phyloP scores from a whole-genome alignment of 2,329 filamentous ascomycete genomes.

The Xylaria hypoxylon region DNA sequence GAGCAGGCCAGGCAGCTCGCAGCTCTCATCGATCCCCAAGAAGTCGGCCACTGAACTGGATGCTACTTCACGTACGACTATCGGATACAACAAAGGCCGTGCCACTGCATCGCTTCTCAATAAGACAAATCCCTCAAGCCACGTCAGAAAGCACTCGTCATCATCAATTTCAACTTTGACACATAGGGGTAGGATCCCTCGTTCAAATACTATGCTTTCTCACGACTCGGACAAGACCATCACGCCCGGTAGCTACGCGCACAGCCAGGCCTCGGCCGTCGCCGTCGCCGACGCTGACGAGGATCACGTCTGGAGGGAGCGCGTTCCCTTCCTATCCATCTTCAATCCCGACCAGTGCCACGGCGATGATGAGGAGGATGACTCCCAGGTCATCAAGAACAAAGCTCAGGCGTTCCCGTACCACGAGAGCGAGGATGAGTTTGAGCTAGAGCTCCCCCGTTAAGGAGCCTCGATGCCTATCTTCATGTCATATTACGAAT shows the following conservation, averaged over 20 bases:
- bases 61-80: slow-evolving; percentile 79
- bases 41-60: slow-evolving; percentile 68
- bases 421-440: slow-evolving; percentile 62
- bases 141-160: slow-evolving; percentile 37
- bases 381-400: slow-evolving; percentile 47
- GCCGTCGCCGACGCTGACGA: slow-evolving; percentile 47
- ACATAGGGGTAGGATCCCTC: slow-evolving; percentile 43
- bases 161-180: slow-evolving; percentile 10
- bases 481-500: slow-evolving; percentile 12
- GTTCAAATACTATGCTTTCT: slow-evolving; percentile 54
- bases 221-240: slow-evolving; percentile 58
- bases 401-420: slow-evolving; percentile 50
- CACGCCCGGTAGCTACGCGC: slow-evolving; percentile 60
- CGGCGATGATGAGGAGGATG: slow-evolving; percentile 53
- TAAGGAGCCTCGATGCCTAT: slow-evolving; percentile 19
- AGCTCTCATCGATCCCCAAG: slow-evolving; percentile 59
- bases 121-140: slow-evolving; percentile 47
- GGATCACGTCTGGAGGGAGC: slow-evolving; percentile 53
- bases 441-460: slow-evolving; percentile 62
- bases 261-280: slow-evolving; percentile 44
- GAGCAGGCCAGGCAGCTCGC: slow-evolving; percentile 49
- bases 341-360: slow-evolving; percentile 59
- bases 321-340: slow-evolving; percentile 67
- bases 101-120: slow-evolving; percentile 62
- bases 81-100: slow-evolving; percentile 86